Percentiles rank a stretch among this genome's conserved stretches.
Evolutionary conservation across 1,284 basidiomycete species (phyloP).

Genomic region (Heterobasidion parviporum): DNA sequence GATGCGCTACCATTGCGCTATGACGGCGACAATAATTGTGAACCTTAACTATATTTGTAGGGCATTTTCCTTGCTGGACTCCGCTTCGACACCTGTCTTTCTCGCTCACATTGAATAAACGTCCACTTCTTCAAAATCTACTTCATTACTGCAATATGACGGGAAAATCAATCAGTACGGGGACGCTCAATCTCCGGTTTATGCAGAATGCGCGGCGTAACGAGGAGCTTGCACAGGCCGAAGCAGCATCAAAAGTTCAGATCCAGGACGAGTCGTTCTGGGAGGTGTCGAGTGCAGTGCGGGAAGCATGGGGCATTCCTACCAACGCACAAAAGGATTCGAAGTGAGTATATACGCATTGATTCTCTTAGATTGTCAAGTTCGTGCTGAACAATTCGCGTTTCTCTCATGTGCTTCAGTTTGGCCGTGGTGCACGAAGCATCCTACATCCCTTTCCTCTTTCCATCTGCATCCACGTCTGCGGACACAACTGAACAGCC

Average conservation of each 20-base stretch:
- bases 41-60: neutral
- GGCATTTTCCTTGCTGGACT: neutral
- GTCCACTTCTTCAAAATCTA: neutral
- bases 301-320: constrained; percentile 47
- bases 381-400: neutral
- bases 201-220: constrained; percentile 67
- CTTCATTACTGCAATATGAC: constrained; percentile 26
- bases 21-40: constrained; percentile 4
- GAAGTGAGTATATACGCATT: neutral
- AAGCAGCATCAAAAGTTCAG: constrained; percentile 40
- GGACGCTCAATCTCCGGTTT: constrained; percentile 62
- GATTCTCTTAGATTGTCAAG: neutral
- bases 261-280: constrained; percentile 64
- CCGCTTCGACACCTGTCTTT: neutral
- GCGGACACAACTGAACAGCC: constrained; percentile 19
- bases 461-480: constrained; percentile 24
- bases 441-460: constrained; percentile 68
- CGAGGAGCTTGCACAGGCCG: constrained; percentile 41
- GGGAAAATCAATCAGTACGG: constrained; percentile 44
- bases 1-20: constrained; percentile 16
- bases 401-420: constrained; percentile 15
- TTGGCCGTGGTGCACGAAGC: constrained; percentile 43
- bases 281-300: constrained; percentile 51
- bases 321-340: constrained; percentile 15
- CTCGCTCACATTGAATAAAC: neutral